Base-by-base conservation (phyloP, 352 stramenopile species). In the Thalassiosira livingstoniorum region DNA sequence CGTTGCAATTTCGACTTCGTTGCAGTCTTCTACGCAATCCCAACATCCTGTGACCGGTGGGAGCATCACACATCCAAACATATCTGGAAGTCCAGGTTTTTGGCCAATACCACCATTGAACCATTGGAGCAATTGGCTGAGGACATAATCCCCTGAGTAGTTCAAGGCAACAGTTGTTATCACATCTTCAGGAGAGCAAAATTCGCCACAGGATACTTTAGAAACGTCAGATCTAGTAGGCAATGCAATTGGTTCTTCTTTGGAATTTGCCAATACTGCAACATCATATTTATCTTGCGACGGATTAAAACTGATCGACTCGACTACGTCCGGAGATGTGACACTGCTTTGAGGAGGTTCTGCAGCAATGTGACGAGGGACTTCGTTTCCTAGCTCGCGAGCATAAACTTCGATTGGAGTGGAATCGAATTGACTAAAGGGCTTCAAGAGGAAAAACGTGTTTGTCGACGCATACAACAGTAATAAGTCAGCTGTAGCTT, bases 401-500 rank as follows among this genome's bases (percentile, higher is more conserved):
- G 92, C 92, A 78, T 94, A 95, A 7, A 95, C 89, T 82, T 94
- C 88, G 47, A 94, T 92, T n/a, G 90, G 83, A 42, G 81, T 93
- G 21, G 89, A 94, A 55, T 92, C 78, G 62, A 95, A 87, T 23
- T 74, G 80, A 53, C 51, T 42, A 75, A 95, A 95, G 29, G 88
- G 78, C 63, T 92, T 85, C 45, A 94, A 64, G 21, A 78, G 57
- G 35, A 96, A 94, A 75, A 97, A 97, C 23, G 86, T 96, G n/a
- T 85, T 87, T 27, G 95, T 98, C 75, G 88, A 82, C 18, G 91
- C 92, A 71, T 96, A 94, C 61, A 97, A 86, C 0, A 97, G 87
- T 18, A 98, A 75, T 29, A 97, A 77, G 86, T 98, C 95, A 37
- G 92, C 93, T 43, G 92, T 93, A 27, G 95, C 92, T 72, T 93